Percentiles rank a stretch among this genome's conserved stretches.
These are phyloP conservation scores for Fragilaria radians DNA, from an alignment of 108 stramenopile species.

Conservation along the genomic window DNA sequence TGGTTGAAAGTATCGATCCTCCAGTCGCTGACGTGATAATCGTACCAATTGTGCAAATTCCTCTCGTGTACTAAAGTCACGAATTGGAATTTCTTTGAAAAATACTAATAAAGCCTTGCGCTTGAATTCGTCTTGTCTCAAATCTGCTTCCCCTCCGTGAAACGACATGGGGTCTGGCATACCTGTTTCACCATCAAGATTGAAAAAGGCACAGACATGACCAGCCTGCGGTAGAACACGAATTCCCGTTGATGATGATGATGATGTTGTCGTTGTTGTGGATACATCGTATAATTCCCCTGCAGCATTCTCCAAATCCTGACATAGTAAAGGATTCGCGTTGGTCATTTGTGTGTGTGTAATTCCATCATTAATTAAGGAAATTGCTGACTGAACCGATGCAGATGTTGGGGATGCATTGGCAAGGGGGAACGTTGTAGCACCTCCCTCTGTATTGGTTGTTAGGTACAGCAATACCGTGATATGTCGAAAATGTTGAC, in stretches of 20 bases:
- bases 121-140: neutral
- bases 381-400: neutral
- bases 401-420: neutral
- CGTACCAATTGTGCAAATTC: neutral
- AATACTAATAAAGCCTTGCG: neutral
- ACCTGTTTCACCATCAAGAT: neutral
- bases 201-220: slow-evolving; percentile 1
- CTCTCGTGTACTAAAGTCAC: neutral
- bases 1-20: slow-evolving; percentile 1
- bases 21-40: neutral
- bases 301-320: neutral
- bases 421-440: slow-evolving; percentile 10
- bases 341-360: neutral
- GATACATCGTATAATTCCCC: neutral
- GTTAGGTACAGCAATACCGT: slow-evolving; percentile 6
- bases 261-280: neutral
- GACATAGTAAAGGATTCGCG: neutral
- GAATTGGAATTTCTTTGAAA: neutral
- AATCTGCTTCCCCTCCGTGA: neutral
- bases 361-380: neutral
- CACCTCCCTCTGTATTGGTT: neutral
- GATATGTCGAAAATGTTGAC: slow-evolving; percentile 3
- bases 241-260: neutral
- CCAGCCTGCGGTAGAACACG: neutral
- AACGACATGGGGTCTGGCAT: neutral